Evolutionary conservation across 2,329 filamentous ascomycete species (phyloP), one percentile per base, ranked within the genome.

Genomic region (Ophiostoma fasciatum): DNA sequence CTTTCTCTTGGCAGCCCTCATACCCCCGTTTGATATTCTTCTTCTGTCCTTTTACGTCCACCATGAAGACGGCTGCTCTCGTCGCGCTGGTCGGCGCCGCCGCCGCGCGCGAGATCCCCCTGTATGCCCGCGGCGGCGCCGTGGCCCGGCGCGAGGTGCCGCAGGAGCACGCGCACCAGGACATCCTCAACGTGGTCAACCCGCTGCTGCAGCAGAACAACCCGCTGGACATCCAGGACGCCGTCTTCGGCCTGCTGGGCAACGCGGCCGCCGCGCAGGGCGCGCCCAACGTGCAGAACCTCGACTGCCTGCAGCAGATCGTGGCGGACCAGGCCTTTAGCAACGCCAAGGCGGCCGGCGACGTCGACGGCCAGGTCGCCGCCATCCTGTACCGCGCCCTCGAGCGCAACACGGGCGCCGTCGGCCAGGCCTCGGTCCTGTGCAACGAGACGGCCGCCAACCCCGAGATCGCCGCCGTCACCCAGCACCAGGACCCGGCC

Each of bases 401-500:
- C 17, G 74, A 78, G 60, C 64, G 71, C 38, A 78, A 78, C 57
- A 77, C 71, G 19, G 66, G 57, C 33, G 46, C 49, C 10, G 71
- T 78, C 41, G 74, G 73, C 33, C 53, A 61, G 30, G 64, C 62
- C n/a, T 74, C 68, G 31, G 68, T 63, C 22, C 54, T 65, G 33
- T 81, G 75, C 59, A 63, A 54, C 55, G 59, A 55, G 28, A 70
- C 75, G 13, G 60, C 62, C 12, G 51, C 52, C 23, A 81, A 81
- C 56, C 64, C 74, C 3, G 74, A 80, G 57, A 77, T 81, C 47
- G 67, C 63, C 20, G 71, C 71, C 29, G 51, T 81, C 40, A 56
- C 61, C 36, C 73, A 78, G 55, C 75, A 80, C 55, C 74, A 81
- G 56, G 76, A 81, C 51, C 73, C 76, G 20, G 76, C 75, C 15